A percentile compares a stretch with the other conserved stretches of the same genome.
phyloP scores from a whole-genome alignment of 768 basidiomycete genomes.

The Coprinellus micaceus region DNA sequence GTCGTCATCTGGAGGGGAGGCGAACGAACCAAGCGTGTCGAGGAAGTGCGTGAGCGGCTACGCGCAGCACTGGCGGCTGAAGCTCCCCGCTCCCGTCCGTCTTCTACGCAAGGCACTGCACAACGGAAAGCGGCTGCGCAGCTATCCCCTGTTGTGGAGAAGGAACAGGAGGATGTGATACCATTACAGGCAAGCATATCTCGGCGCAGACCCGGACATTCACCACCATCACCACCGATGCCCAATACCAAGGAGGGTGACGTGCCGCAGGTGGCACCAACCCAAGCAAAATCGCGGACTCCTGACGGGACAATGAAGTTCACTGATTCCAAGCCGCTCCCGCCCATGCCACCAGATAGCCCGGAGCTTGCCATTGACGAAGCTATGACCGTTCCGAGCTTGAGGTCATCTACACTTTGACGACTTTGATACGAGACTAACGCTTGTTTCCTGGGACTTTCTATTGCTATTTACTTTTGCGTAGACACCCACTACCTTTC shows the following conservation, averaged over 20 bases:
- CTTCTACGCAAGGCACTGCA: slow-evolving; percentile 3
- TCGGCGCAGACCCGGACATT: neutral
- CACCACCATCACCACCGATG: too few relatives aligned
- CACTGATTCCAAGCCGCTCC: slow-evolving; percentile 31
- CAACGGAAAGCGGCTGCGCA: slow-evolving; percentile 31
- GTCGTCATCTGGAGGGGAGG: slow-evolving; percentile 74
- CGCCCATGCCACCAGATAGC: neutral
- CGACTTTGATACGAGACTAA: neutral
- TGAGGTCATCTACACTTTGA: neutral
- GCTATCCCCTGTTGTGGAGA: too few relatives aligned
- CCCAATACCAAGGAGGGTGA: too few relatives aligned
- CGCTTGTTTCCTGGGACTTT: too few relatives aligned
- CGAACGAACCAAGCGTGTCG: slow-evolving; percentile 61
- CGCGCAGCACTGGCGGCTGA: slow-evolving; percentile 40
- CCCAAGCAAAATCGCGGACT: too few relatives aligned
- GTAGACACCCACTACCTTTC: neutral
- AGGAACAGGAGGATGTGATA: too few relatives aligned
- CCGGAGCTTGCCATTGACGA: neutral
- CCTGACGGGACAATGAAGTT: slow-evolving; percentile 7
- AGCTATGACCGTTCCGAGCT: slow-evolving; percentile 21
- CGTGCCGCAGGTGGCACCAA: too few relatives aligned
- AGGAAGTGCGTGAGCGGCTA: slow-evolving; percentile 59
- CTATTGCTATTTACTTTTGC: neutral
- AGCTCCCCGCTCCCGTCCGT: slow-evolving; percentile 1
- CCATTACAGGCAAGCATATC: neutral